Evolutionary conservation across 768 basidiomycete species (phyloP).

Genomic region (Exidia glandulosa): DNA sequence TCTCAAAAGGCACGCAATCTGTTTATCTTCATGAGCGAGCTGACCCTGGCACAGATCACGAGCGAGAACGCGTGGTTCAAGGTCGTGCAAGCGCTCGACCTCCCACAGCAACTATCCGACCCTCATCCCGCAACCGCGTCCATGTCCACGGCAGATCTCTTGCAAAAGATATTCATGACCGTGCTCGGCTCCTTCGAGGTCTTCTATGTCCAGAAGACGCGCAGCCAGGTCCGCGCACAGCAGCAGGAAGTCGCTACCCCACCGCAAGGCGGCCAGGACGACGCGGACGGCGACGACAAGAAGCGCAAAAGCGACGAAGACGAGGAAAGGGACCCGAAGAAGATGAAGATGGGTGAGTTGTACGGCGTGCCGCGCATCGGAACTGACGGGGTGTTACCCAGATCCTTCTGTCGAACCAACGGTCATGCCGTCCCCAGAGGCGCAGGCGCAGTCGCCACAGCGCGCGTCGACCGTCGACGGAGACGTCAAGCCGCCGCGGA

Average conservation of each 20-base stretch:
- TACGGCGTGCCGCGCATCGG: neutral
- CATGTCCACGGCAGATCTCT: constrained; percentile 35
- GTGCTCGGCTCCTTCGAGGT: constrained; percentile 68
- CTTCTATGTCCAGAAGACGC: constrained; percentile 50
- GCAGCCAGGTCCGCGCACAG: constrained; percentile 34
- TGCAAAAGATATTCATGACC: constrained; percentile 49
- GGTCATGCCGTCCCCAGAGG: constrained; percentile 27
- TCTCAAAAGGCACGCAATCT: constrained; percentile 48
- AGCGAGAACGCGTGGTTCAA: constrained; percentile 42
- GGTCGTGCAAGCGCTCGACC: constrained; percentile 44
- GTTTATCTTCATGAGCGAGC: neutral
- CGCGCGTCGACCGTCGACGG: constrained; percentile 15
- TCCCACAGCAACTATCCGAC: constrained; percentile 44
- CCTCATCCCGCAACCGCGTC: constrained; percentile 34
- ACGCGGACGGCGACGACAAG: neutral
- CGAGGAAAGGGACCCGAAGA: neutral
- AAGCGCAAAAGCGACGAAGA: neutral
- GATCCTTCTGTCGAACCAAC: constrained; percentile 1
- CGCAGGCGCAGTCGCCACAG: constrained; percentile 29
- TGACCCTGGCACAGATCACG: constrained; percentile 1
- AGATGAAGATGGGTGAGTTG: neutral
- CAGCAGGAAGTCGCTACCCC: constrained; percentile 5
- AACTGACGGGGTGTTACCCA: constrained; percentile 4
- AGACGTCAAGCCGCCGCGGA: constrained; percentile 15
- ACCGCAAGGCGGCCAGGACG: neutral